Conservation (phyloP, 805 yeast genomes). For the Starmerella gropengiesseri region DNA sequence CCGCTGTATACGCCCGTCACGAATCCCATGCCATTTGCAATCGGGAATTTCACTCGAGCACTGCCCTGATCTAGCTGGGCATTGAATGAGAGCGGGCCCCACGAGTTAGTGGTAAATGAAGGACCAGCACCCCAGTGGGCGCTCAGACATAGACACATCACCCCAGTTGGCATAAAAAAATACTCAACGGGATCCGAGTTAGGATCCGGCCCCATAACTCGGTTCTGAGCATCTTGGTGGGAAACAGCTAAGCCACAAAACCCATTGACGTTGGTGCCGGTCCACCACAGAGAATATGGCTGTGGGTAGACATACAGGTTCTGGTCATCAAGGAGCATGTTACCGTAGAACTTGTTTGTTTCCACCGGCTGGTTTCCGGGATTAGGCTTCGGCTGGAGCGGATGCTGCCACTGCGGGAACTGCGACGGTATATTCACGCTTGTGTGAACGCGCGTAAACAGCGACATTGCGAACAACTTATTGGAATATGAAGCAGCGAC, state of each 20-base stretch:
- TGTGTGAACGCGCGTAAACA: constrained; percentile 40
- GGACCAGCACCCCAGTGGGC: constrained; percentile 41
- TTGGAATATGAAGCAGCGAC: too few relatives aligned
- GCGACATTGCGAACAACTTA: constrained; percentile 22
- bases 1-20: constrained; percentile 54
- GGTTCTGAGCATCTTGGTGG: constrained; percentile 39
- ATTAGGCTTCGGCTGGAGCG: constrained; percentile 30
- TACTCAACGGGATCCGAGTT: constrained; percentile 34
- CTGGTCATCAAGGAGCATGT: constrained; percentile 50
- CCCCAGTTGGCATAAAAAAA: constrained; percentile 46
- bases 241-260: constrained; percentile 53
- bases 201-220: constrained; percentile 39
- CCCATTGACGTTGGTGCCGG: constrained; percentile 28
- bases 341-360: constrained; percentile 70
- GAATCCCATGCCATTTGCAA: constrained; percentile 78
- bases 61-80: constrained; percentile 18
- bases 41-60: constrained; percentile 39
- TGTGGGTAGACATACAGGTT: constrained; percentile 46
- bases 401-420: constrained; percentile 33
- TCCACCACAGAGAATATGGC: constrained; percentile 62
- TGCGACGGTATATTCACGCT: constrained; percentile 34
- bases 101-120: constrained; percentile 34
- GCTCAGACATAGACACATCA: constrained; percentile 46
- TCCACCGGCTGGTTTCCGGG: constrained; percentile 42
- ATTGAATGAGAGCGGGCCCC: constrained; percentile 25